Base-by-base conservation (phyloP, 257 asterid genomes). In the Anisodus tanguticus region DNA sequence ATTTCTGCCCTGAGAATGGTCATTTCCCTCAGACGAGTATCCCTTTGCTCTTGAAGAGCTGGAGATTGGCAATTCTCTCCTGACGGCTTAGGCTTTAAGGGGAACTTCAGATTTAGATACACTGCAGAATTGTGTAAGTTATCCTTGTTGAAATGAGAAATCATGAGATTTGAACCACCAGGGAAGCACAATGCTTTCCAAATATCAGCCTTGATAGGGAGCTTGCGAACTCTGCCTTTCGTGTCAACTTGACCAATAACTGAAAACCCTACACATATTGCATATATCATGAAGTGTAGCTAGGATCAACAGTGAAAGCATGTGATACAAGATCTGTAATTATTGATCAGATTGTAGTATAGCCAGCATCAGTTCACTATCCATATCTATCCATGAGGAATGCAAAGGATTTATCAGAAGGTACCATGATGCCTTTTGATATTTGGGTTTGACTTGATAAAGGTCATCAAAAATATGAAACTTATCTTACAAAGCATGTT, bases 101-200 rank as follows among this genome's bases (percentile, higher is more conserved):
- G 90, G 81, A 88, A 74, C 60, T 92, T 62, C 76, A 83, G 84
- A 53, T 64, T 81, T 68, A 79, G 80, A 80, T 86, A 76, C 80
- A 85, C 90, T 69, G 87, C 85, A 35, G 89, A 59, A 59, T 86
- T 80, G 10, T 83, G 57, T 82, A 88, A 83, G 82, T 79, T 81
- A 68, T 90, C 92, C 68, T 85, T 88, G 83, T 85, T 83, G 88
- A 93, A 87, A 88, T 92, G 95, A 83, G 95, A 91, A 15, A 84
- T 89, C 98, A 96, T 91, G 86, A 94, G 90, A 69, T 91, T 91
- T 85, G 99, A 92, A 80, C 95, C 94, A 78, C 98, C 98, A 88
- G 97, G 99, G 88, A 95, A 96, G 92, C 98, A 93, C 86, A 96
- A 90, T 79, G 97, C 91, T 88, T 88, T 92, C 13, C 98, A 93